Conservation (phyloP, 1,284 basidiomycete species). For the Golubevia sp. region DNA sequence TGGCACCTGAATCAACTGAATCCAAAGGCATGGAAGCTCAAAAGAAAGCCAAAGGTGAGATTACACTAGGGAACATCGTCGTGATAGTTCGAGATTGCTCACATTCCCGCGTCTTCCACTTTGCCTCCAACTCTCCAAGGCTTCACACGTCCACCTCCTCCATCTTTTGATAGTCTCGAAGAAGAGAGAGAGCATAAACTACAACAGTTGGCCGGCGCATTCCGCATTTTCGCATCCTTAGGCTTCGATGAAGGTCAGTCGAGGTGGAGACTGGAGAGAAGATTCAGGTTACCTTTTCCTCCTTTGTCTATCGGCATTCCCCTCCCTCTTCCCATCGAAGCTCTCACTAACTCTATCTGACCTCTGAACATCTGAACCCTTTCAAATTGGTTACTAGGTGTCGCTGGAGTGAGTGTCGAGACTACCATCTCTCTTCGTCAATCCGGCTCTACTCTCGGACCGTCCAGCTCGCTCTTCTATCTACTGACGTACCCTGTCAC, state of each 20-base stretch:
- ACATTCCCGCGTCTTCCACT: too few species aligned
- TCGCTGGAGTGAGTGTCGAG: neutral
- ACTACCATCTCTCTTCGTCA: neutral
- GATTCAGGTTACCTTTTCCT: neutral
- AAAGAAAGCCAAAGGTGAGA: too few species aligned
- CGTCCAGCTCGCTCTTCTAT: neutral
- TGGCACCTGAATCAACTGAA: too few species aligned
- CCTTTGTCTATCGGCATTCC: neutral
- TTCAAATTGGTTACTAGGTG: too few species aligned
- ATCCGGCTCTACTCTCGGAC: neutral
- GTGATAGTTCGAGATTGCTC: too few species aligned
- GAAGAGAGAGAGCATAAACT: slow-evolving; percentile 32
- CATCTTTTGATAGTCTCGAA: slow-evolving; percentile 30
- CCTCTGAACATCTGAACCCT: too few species aligned
- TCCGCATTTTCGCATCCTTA: slow-evolving; percentile 64
- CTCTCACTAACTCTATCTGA: neutral
- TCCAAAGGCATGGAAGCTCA: too few species aligned
- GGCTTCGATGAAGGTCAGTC: slow-evolving; percentile 68
- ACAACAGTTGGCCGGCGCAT: slow-evolving; percentile 36
- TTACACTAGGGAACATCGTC: too few species aligned
- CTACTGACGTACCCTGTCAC: too few species aligned
- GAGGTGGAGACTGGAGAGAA: neutral
- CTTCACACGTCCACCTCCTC: neutral
- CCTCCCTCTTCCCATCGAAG: neutral
- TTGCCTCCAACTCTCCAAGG: too few species aligned